Conservation (phyloP, 495 filamentous ascomycete genomes). For the Pseudoneurospora amorphoporcata region DNA sequence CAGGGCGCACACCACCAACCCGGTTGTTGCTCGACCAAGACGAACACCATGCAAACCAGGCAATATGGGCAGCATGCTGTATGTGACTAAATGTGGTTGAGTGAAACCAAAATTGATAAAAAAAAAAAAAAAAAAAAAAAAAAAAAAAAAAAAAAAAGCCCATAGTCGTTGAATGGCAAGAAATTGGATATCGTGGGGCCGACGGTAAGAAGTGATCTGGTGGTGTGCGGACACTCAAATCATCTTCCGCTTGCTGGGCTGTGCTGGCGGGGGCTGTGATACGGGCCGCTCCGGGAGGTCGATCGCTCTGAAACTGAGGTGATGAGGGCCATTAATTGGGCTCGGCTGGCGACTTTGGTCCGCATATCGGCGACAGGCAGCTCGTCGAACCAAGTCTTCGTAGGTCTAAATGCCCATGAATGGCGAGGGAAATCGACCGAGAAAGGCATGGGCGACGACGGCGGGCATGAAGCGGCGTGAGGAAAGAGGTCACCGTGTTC, state of each 20-base stretch:
- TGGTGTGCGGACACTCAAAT: background rate
- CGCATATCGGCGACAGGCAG: background rate
- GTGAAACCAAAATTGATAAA: too few species aligned
- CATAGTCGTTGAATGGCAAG: too few species aligned
- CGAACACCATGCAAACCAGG: too few species aligned
- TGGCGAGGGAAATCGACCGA: background rate
- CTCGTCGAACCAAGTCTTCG: background rate
- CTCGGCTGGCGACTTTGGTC: background rate
- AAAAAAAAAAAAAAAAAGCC: too few species aligned
- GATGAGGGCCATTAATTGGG: background rate
- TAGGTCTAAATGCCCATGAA: background rate
- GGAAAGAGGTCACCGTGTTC: too few species aligned
- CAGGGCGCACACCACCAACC: background rate
- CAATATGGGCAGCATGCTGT: too few species aligned
- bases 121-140: too few species aligned
- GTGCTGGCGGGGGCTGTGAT: background rate
- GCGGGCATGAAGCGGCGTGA: background rate
- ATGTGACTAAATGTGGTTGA: too few species aligned
- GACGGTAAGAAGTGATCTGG: background rate
- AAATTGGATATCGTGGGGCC: too few species aligned
- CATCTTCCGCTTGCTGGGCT: background rate
- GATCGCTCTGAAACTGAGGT: background rate
- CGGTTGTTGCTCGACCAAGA: too few species aligned
- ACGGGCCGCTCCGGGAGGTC: background rate
- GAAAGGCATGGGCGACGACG: background rate